Conservation (phyloP, 441 rosid genomes). For the Syzygium syzygioides region DNA sequence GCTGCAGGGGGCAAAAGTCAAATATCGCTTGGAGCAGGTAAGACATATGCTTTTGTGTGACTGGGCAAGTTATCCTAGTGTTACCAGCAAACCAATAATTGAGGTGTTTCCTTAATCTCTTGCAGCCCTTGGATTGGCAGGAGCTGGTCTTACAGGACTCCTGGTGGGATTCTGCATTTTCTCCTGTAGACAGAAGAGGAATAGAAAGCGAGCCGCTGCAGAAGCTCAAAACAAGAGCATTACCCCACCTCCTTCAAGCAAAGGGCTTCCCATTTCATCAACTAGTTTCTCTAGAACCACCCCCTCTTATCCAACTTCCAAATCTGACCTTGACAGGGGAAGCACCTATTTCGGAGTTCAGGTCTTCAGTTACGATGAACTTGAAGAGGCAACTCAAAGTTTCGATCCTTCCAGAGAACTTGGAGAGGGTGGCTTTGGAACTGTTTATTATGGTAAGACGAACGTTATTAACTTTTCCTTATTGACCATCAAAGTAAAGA, state of each 20-base stretch:
- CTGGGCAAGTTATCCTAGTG: not conserved
- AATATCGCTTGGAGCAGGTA: conserved; percentile 16
- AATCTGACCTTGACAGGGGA: not conserved
- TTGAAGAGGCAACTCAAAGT: conserved; percentile 9
- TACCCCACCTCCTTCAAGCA: conserved; percentile 7
- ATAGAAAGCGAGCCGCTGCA: not conserved
- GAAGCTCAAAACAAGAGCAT: not conserved
- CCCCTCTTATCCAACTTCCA: conserved; percentile 1
- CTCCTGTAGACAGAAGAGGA: not conserved
- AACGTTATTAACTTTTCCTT: not conserved
- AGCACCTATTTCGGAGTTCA: conserved; percentile 13
- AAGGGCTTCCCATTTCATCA: not conserved
- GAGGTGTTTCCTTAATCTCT: not conserved
- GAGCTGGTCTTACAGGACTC: not conserved
- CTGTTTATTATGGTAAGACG: conserved; percentile 12
- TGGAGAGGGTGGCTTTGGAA: conserved; percentile 12
- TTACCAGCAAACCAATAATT: not conserved
- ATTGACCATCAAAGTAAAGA: not conserved
- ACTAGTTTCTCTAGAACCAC: conserved; percentile 3
- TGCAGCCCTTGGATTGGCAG: conserved; percentile 24
- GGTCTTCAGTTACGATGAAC: conserved; percentile 7
- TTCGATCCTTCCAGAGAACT: conserved; percentile 13
- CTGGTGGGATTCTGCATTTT: not conserved
- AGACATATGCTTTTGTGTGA: not conserved
- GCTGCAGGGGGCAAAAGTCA: conserved; percentile 8